Evolutionary conservation across 176 grass and related monocot species (phyloP), one percentile per base, ranked within the genome.

Genomic region (Cenchrus purpureus): DNA sequence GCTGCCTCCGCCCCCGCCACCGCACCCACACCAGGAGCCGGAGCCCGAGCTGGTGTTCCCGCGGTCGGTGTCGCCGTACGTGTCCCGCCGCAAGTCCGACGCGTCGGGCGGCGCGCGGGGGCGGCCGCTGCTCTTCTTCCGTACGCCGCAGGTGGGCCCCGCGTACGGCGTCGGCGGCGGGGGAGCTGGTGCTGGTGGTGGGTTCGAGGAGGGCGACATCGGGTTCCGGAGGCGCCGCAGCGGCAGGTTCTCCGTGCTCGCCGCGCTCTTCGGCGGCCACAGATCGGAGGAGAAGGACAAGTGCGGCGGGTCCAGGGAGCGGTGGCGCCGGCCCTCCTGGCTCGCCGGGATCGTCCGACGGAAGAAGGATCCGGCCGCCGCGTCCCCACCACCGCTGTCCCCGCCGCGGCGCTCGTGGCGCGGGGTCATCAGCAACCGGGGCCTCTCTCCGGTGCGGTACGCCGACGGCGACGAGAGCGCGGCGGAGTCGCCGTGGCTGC

Each of bases 101-200:
- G 69, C 89, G 16, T 69, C 85, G 12, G 53, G 9, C 10, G 53
- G 9, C 10, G 10, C 81, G 70, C 79, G 76, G 51, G 56, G 45
- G 4, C 76, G 77, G 8, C 62, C 87, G 13, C 69, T 89, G 22
- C 84, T 90, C 71, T 96, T 96, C 81, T 91, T 96, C 72, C 82
- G 91, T 1, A 95, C 95, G 67, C 95, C 92, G 1, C 92, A 98
- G 60, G 91, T 93, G 0, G 92, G 90, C 0, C 92, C 88, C 31
- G 16, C 83, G 28, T 87, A 86, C 69, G 85, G 62, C 64, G 59
- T 64, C 7, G 59, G 69, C 4, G 81, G 12, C 43, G 57, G 37
- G 37, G 37, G 37, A 40, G 37, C 37, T 4, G 37, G 25, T 25
- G 25, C 25, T 25, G 25, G 25, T 25, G 25, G 74, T 68, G 79